Percentiles rank a stretch among this genome's conserved stretches.
phyloP scores from a whole-genome alignment of 106 monocot species.

The Hemerocallis citrina region DNA sequence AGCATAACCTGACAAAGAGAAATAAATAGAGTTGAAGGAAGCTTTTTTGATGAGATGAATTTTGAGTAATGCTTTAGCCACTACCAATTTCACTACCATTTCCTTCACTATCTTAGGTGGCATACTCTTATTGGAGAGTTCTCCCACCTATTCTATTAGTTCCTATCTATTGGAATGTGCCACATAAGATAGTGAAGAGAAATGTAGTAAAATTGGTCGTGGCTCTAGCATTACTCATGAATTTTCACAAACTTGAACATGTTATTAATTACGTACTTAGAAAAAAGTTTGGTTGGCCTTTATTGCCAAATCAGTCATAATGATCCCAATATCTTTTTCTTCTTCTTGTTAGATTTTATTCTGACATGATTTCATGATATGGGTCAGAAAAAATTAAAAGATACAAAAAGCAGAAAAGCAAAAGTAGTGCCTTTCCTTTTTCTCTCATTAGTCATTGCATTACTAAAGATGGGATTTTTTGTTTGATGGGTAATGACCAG shows the following conservation, averaged over 20 bases:
- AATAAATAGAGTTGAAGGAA: too few relatives aligned
- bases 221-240: too few relatives aligned
- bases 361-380: conserved; percentile 4
- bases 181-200: neutral
- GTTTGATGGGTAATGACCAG: conserved; percentile 23
- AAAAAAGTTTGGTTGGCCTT: conserved; percentile 13
- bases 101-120: too few relatives aligned
- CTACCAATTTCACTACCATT: too few relatives aligned
- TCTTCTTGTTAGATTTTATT: conserved; percentile 27
- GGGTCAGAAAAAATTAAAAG: conserved; percentile 4
- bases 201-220: too few relatives aligned
- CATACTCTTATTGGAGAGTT: neutral
- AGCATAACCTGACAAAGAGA: too few relatives aligned
- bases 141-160: too few relatives aligned
- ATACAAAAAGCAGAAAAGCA: neutral
- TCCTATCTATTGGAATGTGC: too few relatives aligned
- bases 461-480: neutral
- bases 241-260: neutral
- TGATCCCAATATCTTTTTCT: conserved; percentile 31
- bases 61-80: too few relatives aligned
- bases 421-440: neutral
- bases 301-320: conserved; percentile 13
- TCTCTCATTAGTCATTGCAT: neutral
- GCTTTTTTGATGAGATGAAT: too few relatives aligned
- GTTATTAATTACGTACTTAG: neutral